Evolutionary conservation across 768 basidiomycete species (phyloP).

Genomic region (Trametes gibbosa): DNA sequence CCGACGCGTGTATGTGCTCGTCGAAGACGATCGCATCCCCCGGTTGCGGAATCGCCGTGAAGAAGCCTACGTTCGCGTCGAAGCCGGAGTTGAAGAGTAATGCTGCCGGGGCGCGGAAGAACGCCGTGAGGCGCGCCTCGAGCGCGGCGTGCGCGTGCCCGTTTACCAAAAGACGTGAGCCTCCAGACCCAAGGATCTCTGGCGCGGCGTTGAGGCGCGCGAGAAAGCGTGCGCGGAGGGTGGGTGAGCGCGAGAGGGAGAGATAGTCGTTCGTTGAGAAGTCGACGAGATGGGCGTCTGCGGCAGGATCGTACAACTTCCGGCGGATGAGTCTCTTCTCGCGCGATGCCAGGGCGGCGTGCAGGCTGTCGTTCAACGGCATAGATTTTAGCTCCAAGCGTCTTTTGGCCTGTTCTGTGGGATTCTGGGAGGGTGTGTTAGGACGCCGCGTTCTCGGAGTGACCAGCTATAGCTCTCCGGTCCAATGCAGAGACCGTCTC

Average conservation of each 20-base stretch:
- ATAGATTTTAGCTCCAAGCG: too few relatives aligned
- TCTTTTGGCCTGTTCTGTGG: neutral
- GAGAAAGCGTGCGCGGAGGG: conserved; percentile 60
- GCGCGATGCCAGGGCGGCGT: conserved; percentile 58
- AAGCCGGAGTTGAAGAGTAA: conserved; percentile 92
- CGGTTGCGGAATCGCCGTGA: conserved; percentile 72
- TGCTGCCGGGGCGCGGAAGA: conserved; percentile 62
- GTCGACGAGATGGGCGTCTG: conserved; percentile 48
- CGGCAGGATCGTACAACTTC: conserved; percentile 55
- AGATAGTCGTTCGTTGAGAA: conserved; percentile 95
- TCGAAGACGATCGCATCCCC: conserved; percentile 82
- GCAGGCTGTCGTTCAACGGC: conserved; percentile 40
- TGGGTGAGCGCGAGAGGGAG: conserved; percentile 62
- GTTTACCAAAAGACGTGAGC: conserved; percentile 83
- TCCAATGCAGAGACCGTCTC: too few relatives aligned
- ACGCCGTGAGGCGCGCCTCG: conserved; percentile 62
- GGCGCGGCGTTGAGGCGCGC: conserved; percentile 44
- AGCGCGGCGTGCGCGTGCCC: conserved; percentile 66
- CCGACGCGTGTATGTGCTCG: conserved; percentile 86
- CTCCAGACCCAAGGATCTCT: conserved; percentile 81
- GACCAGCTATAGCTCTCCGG: too few relatives aligned
- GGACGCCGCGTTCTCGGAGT: too few relatives aligned
- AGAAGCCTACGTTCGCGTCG: conserved; percentile 89
- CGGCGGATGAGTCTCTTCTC: conserved; percentile 66
- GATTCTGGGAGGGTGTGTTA: neutral